Evolutionary conservation across 129 eudicot species (phyloP), one percentile per base, ranked within the genome.

Genomic region (Flaveria brownii): DNA sequence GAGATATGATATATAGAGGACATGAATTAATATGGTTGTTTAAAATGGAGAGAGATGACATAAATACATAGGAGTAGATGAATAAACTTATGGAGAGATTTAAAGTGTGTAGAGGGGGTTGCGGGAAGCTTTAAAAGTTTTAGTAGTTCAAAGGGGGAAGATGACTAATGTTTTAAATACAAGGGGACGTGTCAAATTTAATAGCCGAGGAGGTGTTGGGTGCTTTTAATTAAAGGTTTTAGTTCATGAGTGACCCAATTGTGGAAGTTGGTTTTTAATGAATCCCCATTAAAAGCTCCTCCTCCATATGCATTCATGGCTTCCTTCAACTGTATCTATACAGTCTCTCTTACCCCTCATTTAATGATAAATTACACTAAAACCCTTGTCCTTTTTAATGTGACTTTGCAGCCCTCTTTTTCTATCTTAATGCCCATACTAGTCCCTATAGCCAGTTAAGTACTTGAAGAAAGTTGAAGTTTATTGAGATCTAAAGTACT

Each of bases 191-290:
- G 78, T 60, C 73, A 77, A 54, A 77, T 82, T 81, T 70, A 78
- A 84, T 69, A 74, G 84, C 84, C 80, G 71, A 73, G 78, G 74
- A 62, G 72, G 84, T 79, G 91, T 78, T 79, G 82, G 72, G 83
- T 77, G 85, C 83, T 74, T 79, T 84, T 80, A 82, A 78, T 87
- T 82, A 82, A 78, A 79, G 83, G 77, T 73, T 60, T 64, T 74
- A 43, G 75, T 73, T 78, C 75, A 78, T 78, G 83, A 72, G 89
- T 72, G 83, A 85, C 86, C 84, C 86, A 75, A 81, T 86, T 81
- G 82, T 76, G 90, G 86, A 84, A 86, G 94, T 85, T 89, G 87
- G 88, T 71, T 84, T 78, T 89, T 74, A 86, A 77, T 80, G 86
- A 75, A 75, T 46, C 87, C 82, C 75, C 71, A 74, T 71, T 85